Evolutionary conservation across 257 asterid species (phyloP), one percentile per base, ranked within the genome.

Genomic region (Solanum paucissectum): DNA sequence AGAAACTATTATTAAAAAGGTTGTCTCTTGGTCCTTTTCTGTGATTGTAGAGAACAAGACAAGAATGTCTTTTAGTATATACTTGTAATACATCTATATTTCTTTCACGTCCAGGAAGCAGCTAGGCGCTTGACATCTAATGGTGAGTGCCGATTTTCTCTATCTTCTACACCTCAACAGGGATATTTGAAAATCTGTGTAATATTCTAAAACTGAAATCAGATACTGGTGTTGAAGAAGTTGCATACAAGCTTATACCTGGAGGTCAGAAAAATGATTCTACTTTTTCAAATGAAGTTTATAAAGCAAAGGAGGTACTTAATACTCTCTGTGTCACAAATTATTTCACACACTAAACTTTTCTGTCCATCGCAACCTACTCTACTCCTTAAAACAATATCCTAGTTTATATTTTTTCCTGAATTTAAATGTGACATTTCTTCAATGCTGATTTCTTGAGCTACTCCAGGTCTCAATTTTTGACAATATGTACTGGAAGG

Each of bases 1-100:
- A 87, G 95, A 92, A 88, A 92, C 94, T 64, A 84, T 91, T 49
- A 91, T 91, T 44, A 94, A 91, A 84, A 87, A 89, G 93, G 95
- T 93, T 20, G 42, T 44, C 58, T 82, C 69, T 55, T 21, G 55
- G 84, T 32, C 77, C 37, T 58, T 38, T 16, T 34, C 60, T 40
- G 42, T 77, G 29, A 20, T 49, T 32, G 32, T 49, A 82, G 29
- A 52, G 20, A 1, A 16, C 69, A 18, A 49, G 44, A 82, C 40
- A 49, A 82, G 2, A 82, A 32, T 32, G 71, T 21, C 18, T 81
- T 18, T 82, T 32, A 32, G 7, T 7, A 74, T 29, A 83, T 83
- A 69, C 73, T 87, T 71, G 18, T 66, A 13, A 38, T 86, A 36
- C n/a, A 71, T 73, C 71, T 88, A 5, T 23, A 14, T 69, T 75